A percentile compares a stretch with the other conserved stretches of the same genome.
Conservation (phyloP, 352 stramenopile species). For the Pythium graminicola region DNA sequence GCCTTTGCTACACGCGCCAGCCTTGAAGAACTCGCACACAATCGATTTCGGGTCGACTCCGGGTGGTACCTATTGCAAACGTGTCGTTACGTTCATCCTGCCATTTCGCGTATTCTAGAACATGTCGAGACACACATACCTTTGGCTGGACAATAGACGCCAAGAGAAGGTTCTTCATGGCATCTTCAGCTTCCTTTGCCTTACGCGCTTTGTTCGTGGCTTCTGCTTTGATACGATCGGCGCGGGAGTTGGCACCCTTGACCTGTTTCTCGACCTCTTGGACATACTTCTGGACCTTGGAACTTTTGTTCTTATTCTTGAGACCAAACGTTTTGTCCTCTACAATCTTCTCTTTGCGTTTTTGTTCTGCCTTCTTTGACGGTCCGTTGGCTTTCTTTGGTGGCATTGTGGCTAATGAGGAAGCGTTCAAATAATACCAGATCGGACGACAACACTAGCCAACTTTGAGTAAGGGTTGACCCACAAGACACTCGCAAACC, state of each 20-base stretch:
- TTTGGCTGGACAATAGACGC: slow-evolving; percentile 84
- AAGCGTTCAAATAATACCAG: not conserved
- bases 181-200: slow-evolving; percentile 81
- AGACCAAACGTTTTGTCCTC: slow-evolving; percentile 99
- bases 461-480: not conserved
- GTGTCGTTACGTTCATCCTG: not conserved
- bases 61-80: slow-evolving; percentile 55
- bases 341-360: slow-evolving; percentile 90
- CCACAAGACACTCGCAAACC: not conserved
- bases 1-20: slow-evolving; percentile 81
- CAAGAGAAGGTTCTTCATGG: slow-evolving; percentile 78
- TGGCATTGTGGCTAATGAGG: slow-evolving; percentile 36
- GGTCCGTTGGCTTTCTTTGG: slow-evolving; percentile 60
- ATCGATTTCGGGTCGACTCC: slow-evolving; percentile 86
- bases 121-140: slow-evolving; percentile 20
- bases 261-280: slow-evolving; percentile 87
- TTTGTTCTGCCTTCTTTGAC: slow-evolving; percentile 87
- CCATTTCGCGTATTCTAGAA: slow-evolving; percentile 11
- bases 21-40: slow-evolving; percentile 87
- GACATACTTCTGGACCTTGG: slow-evolving; percentile 94
- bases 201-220: slow-evolving; percentile 73
- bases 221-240: slow-evolving; percentile 70
- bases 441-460: not conserved
- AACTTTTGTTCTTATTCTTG: slow-evolving; percentile 99
- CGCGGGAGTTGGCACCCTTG: slow-evolving; percentile 70